Evolutionary conservation across 257 asterid species (phyloP).

Genomic region (Cinchona pubescens): DNA sequence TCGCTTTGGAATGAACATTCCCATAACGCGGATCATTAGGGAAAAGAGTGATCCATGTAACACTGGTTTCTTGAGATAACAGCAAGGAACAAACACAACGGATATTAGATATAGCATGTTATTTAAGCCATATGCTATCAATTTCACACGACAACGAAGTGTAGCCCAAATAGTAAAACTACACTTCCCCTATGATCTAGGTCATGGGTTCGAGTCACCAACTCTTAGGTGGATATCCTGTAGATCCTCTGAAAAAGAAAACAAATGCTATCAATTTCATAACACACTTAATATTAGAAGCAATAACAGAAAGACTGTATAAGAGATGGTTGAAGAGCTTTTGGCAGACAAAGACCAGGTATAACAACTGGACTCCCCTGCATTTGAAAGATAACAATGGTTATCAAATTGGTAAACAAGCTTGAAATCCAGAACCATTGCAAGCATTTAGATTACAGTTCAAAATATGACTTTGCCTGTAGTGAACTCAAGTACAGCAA

Average conservation of each 20-base stretch:
- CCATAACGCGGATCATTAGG: too few species aligned
- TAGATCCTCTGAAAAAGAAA: too few species aligned
- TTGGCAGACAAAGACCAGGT: slow-evolving; percentile 95
- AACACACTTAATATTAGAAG: neutral
- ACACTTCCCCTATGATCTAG: too few species aligned
- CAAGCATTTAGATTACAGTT: neutral
- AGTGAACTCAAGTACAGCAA: neutral
- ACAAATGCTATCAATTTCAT: too few species aligned
- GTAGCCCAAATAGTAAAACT: too few species aligned
- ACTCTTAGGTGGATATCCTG: too few species aligned
- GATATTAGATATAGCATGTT: neutral
- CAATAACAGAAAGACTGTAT: slow-evolving; percentile 83
- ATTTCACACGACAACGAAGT: too few species aligned
- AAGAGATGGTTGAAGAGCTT: slow-evolving; percentile 94
- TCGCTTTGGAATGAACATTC: too few species aligned
- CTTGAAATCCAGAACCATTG: slow-evolving; percentile 3
- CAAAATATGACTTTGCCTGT: too few species aligned
- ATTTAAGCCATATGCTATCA: neutral
- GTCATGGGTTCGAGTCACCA: too few species aligned
- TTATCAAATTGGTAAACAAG: neutral
- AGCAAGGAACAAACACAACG: neutral
- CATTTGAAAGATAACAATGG: slow-evolving; percentile 2
- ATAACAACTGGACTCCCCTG: slow-evolving; percentile 93
- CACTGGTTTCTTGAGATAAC: neutral
- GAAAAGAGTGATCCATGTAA: too few species aligned